These are phyloP conservation scores for Selaginella tamariscina DNA, from an alignment of 75 land plant genomes.

Conservation along the genomic window DNA sequence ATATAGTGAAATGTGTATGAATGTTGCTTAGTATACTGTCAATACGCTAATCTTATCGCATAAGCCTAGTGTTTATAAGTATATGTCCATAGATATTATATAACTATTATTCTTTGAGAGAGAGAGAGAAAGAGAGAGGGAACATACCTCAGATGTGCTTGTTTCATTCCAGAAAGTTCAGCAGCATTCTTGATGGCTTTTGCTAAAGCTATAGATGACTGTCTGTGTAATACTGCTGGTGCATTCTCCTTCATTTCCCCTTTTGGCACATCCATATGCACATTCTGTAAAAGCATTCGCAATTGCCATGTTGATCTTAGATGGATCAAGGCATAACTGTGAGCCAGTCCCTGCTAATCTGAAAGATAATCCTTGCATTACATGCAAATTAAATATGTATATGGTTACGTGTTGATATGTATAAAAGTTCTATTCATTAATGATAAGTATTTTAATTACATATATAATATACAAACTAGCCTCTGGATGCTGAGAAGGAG, in stretches of 20 bases:
- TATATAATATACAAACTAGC: too few species aligned
- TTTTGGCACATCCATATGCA: conserved; percentile 5
- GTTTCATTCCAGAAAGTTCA: conserved; percentile 80
- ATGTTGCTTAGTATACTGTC: too few species aligned
- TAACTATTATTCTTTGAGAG: too few species aligned
- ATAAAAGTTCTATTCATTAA: too few species aligned
- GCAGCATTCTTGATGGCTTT: conserved; percentile 88
- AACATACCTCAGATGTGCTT: conserved; percentile 74
- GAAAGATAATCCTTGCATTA: conserved; percentile 8
- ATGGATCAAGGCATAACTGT: conserved; percentile 69
- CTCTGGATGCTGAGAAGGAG: conserved; percentile 61
- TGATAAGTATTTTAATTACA: too few species aligned
- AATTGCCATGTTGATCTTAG: conserved; percentile 79
- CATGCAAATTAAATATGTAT: neutral
- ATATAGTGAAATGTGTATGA: too few species aligned
- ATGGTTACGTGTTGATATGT: neutral
- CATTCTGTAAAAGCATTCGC: conserved; percentile 36
- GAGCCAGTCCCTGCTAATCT: conserved; percentile 65
- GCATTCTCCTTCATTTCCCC: conserved; percentile 21
- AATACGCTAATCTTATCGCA: too few species aligned
- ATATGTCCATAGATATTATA: too few species aligned
- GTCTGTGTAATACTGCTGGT: conserved; percentile 38
- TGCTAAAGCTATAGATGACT: conserved; percentile 55
- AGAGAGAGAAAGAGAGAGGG: too few species aligned
- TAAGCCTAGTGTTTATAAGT: too few species aligned